Evolutionary conservation across 176 grass and related monocot genomes (phyloP), one percentile per base, ranked within the genome.

Genomic region (Musa acuminata): DNA sequence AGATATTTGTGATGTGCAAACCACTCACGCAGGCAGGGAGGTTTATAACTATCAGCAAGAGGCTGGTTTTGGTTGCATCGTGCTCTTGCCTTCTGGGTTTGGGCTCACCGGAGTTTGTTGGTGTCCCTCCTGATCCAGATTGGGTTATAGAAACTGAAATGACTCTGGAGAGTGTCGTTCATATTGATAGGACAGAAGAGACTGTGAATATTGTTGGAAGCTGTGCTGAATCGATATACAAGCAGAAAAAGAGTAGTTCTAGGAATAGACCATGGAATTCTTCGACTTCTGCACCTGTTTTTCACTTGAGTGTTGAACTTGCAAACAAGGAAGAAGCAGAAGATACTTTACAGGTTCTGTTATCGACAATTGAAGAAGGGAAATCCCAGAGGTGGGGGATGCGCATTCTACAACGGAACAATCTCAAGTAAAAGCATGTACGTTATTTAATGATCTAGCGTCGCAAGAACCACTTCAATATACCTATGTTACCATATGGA

Each of bases 151-250:
- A 85, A 84, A 97, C 77, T 2, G 79, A 93, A 72, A 90, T 97
- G 90, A 80, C 75, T 67, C 86, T 97, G 65, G 81, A 93, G 80
- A 85, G 85, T 59, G 65, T 97, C 54, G 84, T 97, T 83, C 94
- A 93, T 81, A 83, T 97, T 71, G 94, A 97, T 75, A 85, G 90
- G 55, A 82, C 82, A 77, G 79, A 77, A 64, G 87, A 90, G 76
- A 80, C 90, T 55, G 85, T 97, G 48, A 93, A 97, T 71, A 90
- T 97, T 70, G 94, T 97, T 55, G 90, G 90, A 75, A 93, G 93
- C 93, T 88, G 86, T 9, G 81, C 85, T 17, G 90, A 92, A 64
- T 87, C 87, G 21, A 78, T 90, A 52, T 81, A 78, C 5, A 90
- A 82, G 85, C 87, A 84, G 75, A 88, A 84, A 71, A 88, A 81